Base-by-base conservation (phyloP, 2,329 filamentous ascomycete species). In the Stemphylium vesicarium region DNA sequence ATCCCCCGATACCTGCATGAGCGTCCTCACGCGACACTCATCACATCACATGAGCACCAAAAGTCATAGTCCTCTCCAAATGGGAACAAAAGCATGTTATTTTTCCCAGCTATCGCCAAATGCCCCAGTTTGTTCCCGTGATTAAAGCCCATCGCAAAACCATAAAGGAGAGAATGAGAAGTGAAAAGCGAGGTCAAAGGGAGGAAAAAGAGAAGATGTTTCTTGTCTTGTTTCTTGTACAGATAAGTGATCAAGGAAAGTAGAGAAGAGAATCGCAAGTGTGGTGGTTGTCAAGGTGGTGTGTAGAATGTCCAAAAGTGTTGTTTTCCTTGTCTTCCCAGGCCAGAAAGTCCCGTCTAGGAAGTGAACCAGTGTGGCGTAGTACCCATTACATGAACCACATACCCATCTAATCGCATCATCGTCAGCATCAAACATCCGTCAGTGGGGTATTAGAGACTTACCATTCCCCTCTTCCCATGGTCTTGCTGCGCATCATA, bases 371-470 rank as follows among this genome's bases (percentile, higher is more conserved):
- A 20, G 50, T 29, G 26, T 29, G 26, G 26, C 11, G 26, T 29
- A 11, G 26, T 29, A 9, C 9, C 26, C 10, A 7, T 29, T 29
- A 60, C 46, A 60, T 26, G 15, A 57, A 60, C 57, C 57, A 60
- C 50, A 52, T 41, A 10, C 39, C 47, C 54, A 60, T 54, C 57
- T 60, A 24, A 15, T 29, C n/a, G 44, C 11, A 4, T 15, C 4
- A 11, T 18, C 26, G 22, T 11, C 3, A 15, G 31, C 9, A 29
- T 4, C 4, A 4, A 29, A 9, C 26, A 10, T 11, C 8, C 8
- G 4, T 20, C 9, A 45, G 1, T 1, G n/a, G 6, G 15, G 12
- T 11, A 16, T 33, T 42, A 29, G 5, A 6, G 16, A 40, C 58
- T 45, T 16, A 59, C 58, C 45, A 51, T 35, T 16, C 38, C 31